Base-by-base conservation (phyloP, 2,329 filamentous ascomycete genomes). In the Didymellaceae sp. region DNA sequence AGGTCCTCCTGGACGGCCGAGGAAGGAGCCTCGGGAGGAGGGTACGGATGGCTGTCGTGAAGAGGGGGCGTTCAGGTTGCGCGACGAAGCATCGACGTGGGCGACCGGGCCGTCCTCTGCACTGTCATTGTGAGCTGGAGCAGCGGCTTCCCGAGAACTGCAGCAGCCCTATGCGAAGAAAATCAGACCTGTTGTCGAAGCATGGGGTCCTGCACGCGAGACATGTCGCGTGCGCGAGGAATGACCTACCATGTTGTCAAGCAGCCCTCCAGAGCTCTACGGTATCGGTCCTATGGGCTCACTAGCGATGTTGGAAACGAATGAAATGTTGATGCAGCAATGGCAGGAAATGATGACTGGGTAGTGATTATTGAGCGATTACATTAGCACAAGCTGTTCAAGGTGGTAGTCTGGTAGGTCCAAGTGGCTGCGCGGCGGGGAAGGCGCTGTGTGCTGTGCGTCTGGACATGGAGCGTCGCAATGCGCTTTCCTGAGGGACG, bases 11-110 rank as follows among this genome's bases (percentile, higher is more conserved):
- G 31, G 38, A 14, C 25, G 48, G 7, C 41, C 48, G 6, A 52
- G 14, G n/a, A 42, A 37, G 1, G 48, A 52, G 0, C 25, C 48
- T 6, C 48, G 43, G 11, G 43, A 52, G 17, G 42, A 46, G 14
- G 48, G 48, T 13, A 25, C 42, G 30, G 48, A 52, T 11, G 42
- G 20, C 8, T 32, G 33, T 24, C 26, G 55, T 6, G 58, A 54
- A 3, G 59, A 57, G 3, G 59, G 41, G 11, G 58, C 52, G 5
- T 55, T 62, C 37, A 66, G 60, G 41, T 61, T 55, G 38, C 59
- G 60, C 31, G 54, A 56, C 11, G 62, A 62, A 53, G 28, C 38
- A 17, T 43, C 44, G 33, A 47, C 26, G 18, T 40, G 44, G n/a
- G 50, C 35, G 50, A 48, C 33, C 18, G 40, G 44, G 30, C 18